These are phyloP conservation scores for Nymphaea thermarum DNA, from an alignment of 164 flowering plant species.

Conservation along the genomic window DNA sequence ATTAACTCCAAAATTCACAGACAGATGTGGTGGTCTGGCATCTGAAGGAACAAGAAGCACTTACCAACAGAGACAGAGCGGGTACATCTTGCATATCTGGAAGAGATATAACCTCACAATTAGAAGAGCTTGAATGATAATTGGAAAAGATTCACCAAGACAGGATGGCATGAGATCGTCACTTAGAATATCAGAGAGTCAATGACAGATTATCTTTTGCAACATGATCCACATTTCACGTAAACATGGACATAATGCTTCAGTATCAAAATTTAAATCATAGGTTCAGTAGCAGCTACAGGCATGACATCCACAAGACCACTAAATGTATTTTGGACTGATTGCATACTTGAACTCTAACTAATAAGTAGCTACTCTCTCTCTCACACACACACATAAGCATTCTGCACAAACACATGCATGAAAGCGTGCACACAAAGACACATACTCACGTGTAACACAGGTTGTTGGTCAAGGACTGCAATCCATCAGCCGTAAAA, in stretches of 20 bases:
- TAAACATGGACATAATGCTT: no score
- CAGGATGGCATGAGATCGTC: no score
- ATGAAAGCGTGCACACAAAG: background rate
- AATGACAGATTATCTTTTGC: no score
- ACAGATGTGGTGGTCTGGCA: background rate
- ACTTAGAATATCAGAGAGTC: no score
- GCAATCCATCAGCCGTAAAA: constrained; percentile 41
- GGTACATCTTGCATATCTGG: constrained; percentile 88
- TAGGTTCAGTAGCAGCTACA: no score
- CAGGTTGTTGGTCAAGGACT: constrained; percentile 33
- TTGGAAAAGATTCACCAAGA: no score
- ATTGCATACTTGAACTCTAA: no score
- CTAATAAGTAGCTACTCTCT: no score
- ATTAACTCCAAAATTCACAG: background rate
- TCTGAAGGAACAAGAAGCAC: constrained; percentile 3
- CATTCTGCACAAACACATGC: background rate
- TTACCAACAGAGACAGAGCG: constrained; percentile 94
- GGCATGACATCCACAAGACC: no score
- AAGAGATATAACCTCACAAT: constrained; percentile 17
- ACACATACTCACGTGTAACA: constrained; percentile 40
- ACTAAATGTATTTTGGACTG: no score
- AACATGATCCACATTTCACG: no score
- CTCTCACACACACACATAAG: background rate
- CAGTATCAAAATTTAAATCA: no score
- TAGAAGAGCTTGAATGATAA: background rate